phyloP scores from a whole-genome alignment of 345 rosid species.

The Salix koriyanagi region DNA sequence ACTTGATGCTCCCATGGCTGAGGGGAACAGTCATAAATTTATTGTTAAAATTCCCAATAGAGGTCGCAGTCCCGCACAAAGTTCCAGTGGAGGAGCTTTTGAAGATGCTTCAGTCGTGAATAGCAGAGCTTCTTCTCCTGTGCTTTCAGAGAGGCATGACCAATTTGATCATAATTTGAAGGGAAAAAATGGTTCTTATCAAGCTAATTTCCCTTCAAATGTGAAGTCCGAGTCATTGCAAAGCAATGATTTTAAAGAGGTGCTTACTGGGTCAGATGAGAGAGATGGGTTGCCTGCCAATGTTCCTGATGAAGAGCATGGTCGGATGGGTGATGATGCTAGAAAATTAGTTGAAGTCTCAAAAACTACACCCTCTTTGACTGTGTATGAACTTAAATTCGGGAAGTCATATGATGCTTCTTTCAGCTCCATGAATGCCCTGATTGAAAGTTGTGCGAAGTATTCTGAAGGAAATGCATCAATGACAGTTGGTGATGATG shows the following conservation, averaged over 20 bases:
- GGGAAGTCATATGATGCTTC: slow-evolving; percentile 54
- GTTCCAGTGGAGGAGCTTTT: slow-evolving; percentile 58
- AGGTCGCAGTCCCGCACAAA: slow-evolving; percentile 70
- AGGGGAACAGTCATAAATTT: slow-evolving; percentile 58
- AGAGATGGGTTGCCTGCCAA: slow-evolving; percentile 47
- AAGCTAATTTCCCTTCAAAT: slow-evolving; percentile 36
- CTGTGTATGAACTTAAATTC: slow-evolving; percentile 42
- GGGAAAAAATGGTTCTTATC: slow-evolving; percentile 35
- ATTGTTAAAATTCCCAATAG: slow-evolving; percentile 71
- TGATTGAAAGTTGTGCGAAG: slow-evolving; percentile 84
- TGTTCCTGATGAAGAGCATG: slow-evolving; percentile 39
- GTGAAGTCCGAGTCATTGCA: slow-evolving; percentile 57
- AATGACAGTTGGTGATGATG: slow-evolving; percentile 63
- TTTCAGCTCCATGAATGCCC: slow-evolving; percentile 69
- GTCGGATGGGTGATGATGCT: slow-evolving; percentile 36
- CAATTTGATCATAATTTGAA: slow-evolving; percentile 18
- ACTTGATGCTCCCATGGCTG: slow-evolving; percentile 42
- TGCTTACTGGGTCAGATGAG: slow-evolving; percentile 41
- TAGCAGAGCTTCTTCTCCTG: slow-evolving; percentile 64
- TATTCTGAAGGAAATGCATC: slow-evolving; percentile 53
- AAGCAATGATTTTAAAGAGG: slow-evolving; percentile 57
- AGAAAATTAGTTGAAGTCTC: slow-evolving; percentile 37
- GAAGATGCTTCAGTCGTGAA: slow-evolving; percentile 53
- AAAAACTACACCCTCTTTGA: slow-evolving; percentile 37
- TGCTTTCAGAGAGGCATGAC: slow-evolving; percentile 53